Conservation (phyloP, 352 stramenopile species). For the Pythium sukuiense region DNA sequence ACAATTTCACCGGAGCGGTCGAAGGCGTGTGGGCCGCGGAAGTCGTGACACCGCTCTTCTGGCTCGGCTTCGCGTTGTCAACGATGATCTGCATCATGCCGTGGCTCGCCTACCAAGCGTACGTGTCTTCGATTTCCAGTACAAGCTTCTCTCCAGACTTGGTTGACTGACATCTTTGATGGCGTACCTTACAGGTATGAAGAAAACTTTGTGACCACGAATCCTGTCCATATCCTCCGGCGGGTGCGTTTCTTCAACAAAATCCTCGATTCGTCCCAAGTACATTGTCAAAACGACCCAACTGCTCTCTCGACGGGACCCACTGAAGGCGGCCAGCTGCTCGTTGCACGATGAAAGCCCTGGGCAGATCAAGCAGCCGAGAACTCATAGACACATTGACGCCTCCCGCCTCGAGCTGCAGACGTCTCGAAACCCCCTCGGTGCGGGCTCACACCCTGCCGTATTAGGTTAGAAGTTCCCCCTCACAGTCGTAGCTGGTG, state of each 20-base stretch:
- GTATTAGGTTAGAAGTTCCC: background rate
- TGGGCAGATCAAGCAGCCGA: background rate
- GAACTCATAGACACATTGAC: background rate
- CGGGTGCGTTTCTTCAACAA: slow-evolving; percentile 74
- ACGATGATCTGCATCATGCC: slow-evolving; percentile 50
- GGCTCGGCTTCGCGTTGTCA: slow-evolving; percentile 57
- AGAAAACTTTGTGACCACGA: slow-evolving; percentile 74
- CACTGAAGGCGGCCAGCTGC: slow-evolving; percentile 9
- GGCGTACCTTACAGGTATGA: slow-evolving; percentile 41
- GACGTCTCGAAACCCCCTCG: background rate
- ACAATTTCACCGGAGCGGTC: slow-evolving; percentile 45
- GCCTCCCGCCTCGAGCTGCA: too few species aligned
- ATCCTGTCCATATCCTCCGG: slow-evolving; percentile 75
- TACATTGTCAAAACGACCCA: slow-evolving; percentile 21
- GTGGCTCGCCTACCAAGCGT: slow-evolving; percentile 71
- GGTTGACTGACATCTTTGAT: background rate
- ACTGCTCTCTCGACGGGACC: slow-evolving; percentile 7
- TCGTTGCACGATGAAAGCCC: slow-evolving; percentile 12
- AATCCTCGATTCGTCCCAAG: slow-evolving; percentile 55
- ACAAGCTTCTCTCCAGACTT: background rate
- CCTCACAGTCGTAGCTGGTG: slow-evolving; percentile 1
- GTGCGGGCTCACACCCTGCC: background rate
- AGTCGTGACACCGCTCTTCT: slow-evolving; percentile 45
- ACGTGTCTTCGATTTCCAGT: slow-evolving; percentile 17
- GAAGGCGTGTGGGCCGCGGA: slow-evolving; percentile 48